Evolutionary conservation across 75 land plant genomes (phyloP).

Genomic region (Cryptomeria japonica): DNA sequence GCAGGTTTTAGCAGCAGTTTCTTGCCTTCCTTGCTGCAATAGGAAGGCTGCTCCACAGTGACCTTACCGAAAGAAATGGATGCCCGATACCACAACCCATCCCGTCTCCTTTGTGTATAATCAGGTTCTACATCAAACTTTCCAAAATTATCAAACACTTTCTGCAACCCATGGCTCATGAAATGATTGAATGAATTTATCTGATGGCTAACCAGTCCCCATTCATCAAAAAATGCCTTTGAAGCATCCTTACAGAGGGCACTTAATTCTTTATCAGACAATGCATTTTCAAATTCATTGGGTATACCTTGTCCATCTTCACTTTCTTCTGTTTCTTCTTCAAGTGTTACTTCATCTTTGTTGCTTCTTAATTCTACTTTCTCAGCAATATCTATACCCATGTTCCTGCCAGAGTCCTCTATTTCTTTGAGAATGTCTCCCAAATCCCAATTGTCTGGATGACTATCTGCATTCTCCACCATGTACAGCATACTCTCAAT

Average conservation of each 20-base stretch:
- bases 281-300: not conserved
- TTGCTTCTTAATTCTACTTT: not conserved
- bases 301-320: not conserved
- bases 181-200: constrained; percentile 81
- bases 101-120: constrained; percentile 35
- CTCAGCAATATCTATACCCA: not conserved
- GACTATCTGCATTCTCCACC: not conserved
- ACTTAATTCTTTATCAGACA: constrained; percentile 15
- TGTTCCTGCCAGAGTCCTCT: not conserved
- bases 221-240: constrained; percentile 56
- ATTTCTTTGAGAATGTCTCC: constrained; percentile 2
- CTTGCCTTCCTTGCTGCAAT: constrained; percentile 28
- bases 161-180: constrained; percentile 49
- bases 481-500: not conserved
- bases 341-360: not conserved
- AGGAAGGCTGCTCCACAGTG: constrained; percentile 45
- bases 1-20: constrained; percentile 46
- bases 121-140: constrained; percentile 51
- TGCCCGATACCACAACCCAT: constrained; percentile 49
- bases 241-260: constrained; percentile 49
- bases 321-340: not conserved
- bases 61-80: constrained; percentile 64
- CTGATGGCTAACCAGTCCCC: constrained; percentile 78
- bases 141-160: constrained; percentile 54
- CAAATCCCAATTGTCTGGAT: not conserved